phyloP scores from a whole-genome alignment of 2,329 filamentous ascomycete species.

The Zymoseptoria brevis region DNA sequence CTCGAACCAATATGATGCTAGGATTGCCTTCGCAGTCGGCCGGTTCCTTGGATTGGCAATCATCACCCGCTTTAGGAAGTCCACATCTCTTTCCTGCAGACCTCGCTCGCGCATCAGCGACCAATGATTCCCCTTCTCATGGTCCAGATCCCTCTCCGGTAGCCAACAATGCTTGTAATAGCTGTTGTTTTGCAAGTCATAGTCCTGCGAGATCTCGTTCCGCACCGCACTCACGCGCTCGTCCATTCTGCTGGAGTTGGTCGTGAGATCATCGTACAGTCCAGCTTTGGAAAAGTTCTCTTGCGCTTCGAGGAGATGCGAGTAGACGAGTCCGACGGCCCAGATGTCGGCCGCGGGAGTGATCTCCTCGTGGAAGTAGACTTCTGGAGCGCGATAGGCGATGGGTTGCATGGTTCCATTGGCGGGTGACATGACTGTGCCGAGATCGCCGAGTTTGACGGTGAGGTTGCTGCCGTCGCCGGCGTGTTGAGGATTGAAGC shows the following conservation, averaged over 20 bases:
- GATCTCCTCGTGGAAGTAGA: conserved; percentile 24
- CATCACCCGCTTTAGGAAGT: conserved; percentile 21
- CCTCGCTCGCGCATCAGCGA: conserved; percentile 15
- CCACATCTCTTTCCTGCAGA: conserved; percentile 18
- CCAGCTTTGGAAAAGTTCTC: conserved; percentile 19
- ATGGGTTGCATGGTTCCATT: conserved; percentile 23
- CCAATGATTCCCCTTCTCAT: conserved; percentile 18
- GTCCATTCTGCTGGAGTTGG: conserved; percentile 5
- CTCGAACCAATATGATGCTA: conserved; percentile 14
- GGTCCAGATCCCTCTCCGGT: conserved; percentile 10
- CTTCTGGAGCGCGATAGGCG: conserved; percentile 24
- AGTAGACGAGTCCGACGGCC: conserved; percentile 24
- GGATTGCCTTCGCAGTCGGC: conserved; percentile 19
- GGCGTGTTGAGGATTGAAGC: conserved; percentile 15
- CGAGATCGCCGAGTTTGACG: conserved; percentile 24
- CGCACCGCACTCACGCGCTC: conserved; percentile 17
- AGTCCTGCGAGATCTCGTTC: conserved; percentile 21
- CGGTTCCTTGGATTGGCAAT: conserved; percentile 19
- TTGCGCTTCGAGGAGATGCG: conserved; percentile 25
- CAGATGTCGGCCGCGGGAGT: conserved; percentile 23
- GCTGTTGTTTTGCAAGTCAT: conserved; percentile 17
- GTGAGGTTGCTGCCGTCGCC: conserved; percentile 13
- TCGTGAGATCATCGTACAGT: conserved; percentile 21
- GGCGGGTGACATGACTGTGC: conserved; percentile 22
- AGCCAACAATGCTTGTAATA: conserved; percentile 19